Percentiles rank a stretch among this genome's conserved stretches.
phyloP scores from a whole-genome alignment of 1,284 basidiomycete genomes.

The Fomes fomentarius region DNA sequence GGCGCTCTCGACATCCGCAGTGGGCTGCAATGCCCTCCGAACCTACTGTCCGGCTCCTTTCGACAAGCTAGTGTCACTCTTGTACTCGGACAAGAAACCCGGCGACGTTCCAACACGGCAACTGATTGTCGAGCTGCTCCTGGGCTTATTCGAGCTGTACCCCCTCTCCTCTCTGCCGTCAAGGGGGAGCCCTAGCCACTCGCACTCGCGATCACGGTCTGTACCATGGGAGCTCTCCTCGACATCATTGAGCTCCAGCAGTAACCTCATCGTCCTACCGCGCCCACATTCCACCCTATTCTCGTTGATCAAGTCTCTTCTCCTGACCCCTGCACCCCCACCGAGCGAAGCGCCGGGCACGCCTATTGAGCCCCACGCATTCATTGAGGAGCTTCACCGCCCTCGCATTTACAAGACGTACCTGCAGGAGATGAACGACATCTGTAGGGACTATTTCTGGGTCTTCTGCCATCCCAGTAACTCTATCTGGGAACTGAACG shows the following conservation, averaged over 20 bases:
- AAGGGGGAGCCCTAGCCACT: conserved; percentile 23
- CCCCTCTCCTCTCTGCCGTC: conserved; percentile 65
- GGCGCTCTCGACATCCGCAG: conserved; percentile 88
- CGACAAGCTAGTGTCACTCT: conserved; percentile 76
- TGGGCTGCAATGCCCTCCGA: conserved; percentile 82
- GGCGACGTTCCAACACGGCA: conserved; percentile 91
- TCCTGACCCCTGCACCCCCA: conserved; percentile 77
- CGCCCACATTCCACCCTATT: conserved; percentile 72
- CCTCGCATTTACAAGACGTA: conserved; percentile 91
- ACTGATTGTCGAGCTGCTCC: conserved; percentile 86
- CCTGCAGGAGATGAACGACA: conserved; percentile 85
- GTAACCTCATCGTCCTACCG: conserved; percentile 62
- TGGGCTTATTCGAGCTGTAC: conserved; percentile 85
- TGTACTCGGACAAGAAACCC: conserved; percentile 97
- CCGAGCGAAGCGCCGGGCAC: conserved; percentile 66
- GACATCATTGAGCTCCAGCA: conserved; percentile 38
- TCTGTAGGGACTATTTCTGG: conserved; percentile 98
- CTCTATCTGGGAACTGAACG: conserved; percentile 81
- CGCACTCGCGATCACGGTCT: conserved; percentile 30
- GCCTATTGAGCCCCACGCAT: conserved; percentile 80
- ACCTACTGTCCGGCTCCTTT: conserved; percentile 87
- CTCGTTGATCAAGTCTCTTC: conserved; percentile 68
- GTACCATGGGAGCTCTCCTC: conserved; percentile 31
- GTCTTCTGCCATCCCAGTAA: conserved; percentile 98
- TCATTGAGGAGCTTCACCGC: conserved; percentile 84